phyloP scores from a whole-genome alignment of 2,329 filamentous ascomycete species.

The Penicillium sp. region DNA sequence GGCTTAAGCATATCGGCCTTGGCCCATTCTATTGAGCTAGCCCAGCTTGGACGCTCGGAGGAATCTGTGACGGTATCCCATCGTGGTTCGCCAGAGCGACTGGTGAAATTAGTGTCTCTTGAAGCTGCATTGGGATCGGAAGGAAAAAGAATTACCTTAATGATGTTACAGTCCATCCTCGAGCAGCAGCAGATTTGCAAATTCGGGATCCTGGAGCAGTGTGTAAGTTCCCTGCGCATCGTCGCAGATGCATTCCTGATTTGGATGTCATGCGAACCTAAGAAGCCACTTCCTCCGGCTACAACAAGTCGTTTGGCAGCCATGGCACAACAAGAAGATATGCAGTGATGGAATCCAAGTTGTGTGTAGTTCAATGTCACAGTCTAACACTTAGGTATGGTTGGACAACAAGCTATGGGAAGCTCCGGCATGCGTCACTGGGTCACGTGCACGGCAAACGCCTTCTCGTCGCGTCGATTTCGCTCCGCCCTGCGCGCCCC shows the following conservation, averaged over 20 bases:
- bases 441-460: constrained; percentile 22
- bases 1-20: constrained; percentile 83
- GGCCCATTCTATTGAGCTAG: constrained; percentile 77
- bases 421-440: constrained; percentile 20
- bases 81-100: constrained; percentile 81
- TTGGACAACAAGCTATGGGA: constrained; percentile 12
- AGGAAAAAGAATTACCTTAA: constrained; percentile 61
- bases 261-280: constrained; percentile 51
- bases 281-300: constrained; percentile 87
- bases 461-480: constrained; percentile 6
- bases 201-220: constrained; percentile 61
- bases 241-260: not conserved
- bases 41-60: constrained; percentile 69
- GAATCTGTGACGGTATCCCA: constrained; percentile 79
- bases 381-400: constrained; percentile 5
- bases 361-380: not conserved
- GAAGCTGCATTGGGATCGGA: not conserved
- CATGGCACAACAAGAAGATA: constrained; percentile 25
- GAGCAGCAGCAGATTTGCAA: constrained; percentile 78
- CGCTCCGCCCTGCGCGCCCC: constrained; percentile 1
- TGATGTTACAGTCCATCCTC: constrained; percentile 89
- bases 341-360: too few relatives aligned
- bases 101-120: constrained; percentile 36
- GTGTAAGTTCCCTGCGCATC: constrained; percentile 11
- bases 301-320: constrained; percentile 77